Conservation (phyloP, 2,329 filamentous ascomycete genomes). For the Pseudogymnoascus sp. region DNA sequence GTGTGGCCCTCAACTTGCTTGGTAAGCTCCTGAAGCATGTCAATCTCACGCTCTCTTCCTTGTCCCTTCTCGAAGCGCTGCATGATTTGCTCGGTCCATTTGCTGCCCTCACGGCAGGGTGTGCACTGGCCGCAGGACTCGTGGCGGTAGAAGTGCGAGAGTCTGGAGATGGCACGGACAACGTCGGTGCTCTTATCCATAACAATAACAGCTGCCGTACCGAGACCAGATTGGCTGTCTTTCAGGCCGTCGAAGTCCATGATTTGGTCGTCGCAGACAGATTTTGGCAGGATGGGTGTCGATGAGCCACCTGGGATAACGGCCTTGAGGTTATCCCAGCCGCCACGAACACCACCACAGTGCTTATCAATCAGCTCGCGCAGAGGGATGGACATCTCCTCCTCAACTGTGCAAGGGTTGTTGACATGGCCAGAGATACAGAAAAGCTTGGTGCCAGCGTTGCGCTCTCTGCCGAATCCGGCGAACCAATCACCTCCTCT, state of each 20-base stretch:
- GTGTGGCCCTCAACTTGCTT: slow-evolving; percentile 99
- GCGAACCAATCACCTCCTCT: slow-evolving; percentile 91
- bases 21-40: slow-evolving; percentile 98
- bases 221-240: slow-evolving; percentile 93
- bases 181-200: slow-evolving; percentile 98
- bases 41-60: slow-evolving; percentile 85
- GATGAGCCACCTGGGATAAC: slow-evolving; percentile 95
- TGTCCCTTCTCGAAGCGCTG: slow-evolving; percentile 86
- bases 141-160: slow-evolving; percentile 96
- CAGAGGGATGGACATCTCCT: slow-evolving; percentile 98
- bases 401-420: slow-evolving; percentile 95
- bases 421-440: slow-evolving; percentile 99
- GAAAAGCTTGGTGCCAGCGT: slow-evolving; percentile 95
- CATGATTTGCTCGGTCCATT: slow-evolving; percentile 99
- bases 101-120: slow-evolving; percentile 96
- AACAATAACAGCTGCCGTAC: slow-evolving; percentile 95
- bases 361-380: slow-evolving; percentile 96
- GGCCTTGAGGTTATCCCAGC: slow-evolving; percentile 95
- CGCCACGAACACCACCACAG: slow-evolving; percentile 91
- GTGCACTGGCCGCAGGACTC: slow-evolving; percentile 98
- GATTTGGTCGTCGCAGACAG: slow-evolving; percentile 83
- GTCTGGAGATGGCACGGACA: slow-evolving; percentile 83
- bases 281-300: slow-evolving; percentile 87
- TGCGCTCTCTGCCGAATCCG: slow-evolving; percentile 87
- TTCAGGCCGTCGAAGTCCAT: slow-evolving; percentile 99